A percentile compares a stretch with the other conserved stretches of the same genome.
Evolutionary conservation across 1,284 basidiomycete genomes (phyloP).

Genomic region (Sporisorium reilianum): DNA sequence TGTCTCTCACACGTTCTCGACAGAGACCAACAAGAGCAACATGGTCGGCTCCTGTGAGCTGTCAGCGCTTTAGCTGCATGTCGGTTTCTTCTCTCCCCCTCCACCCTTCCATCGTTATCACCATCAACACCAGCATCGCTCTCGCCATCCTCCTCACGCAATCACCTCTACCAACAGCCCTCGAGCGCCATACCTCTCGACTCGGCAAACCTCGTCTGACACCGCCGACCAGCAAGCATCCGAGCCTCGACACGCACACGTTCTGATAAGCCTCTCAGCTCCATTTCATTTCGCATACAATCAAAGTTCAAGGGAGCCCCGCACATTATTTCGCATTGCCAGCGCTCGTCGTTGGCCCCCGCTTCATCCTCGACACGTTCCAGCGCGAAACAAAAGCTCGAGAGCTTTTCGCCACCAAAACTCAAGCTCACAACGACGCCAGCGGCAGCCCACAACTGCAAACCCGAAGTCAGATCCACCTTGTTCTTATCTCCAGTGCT

Average conservation of each 20-base stretch:
- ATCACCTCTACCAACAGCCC: not conserved
- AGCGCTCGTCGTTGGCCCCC: not conserved
- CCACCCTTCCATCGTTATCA: constrained; percentile 1
- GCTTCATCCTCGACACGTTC: not conserved
- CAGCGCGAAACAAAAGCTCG: too few relatives aligned
- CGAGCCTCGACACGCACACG: not conserved
- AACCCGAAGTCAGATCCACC: not conserved
- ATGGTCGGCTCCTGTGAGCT: not conserved
- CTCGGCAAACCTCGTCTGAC: too few relatives aligned
- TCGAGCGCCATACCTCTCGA: not conserved
- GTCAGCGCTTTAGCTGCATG: not conserved
- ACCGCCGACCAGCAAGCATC: not conserved
- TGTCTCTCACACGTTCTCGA: not conserved
- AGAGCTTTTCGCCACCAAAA: constrained; percentile 1
- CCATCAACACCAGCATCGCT: not conserved
- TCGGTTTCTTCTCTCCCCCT: not conserved
- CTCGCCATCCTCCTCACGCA: not conserved
- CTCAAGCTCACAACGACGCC: constrained; percentile 7
- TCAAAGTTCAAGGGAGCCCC: constrained; percentile 1
- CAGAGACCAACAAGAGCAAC: not conserved
- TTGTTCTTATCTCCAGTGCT: constrained; percentile 1
- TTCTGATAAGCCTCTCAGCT: not conserved
- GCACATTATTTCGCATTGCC: not conserved
- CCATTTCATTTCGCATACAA: constrained; percentile 3
- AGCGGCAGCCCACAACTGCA: not conserved